Evolutionary conservation across 306 rosid species (phyloP).

Genomic region (Casuarina equisetifolia): DNA sequence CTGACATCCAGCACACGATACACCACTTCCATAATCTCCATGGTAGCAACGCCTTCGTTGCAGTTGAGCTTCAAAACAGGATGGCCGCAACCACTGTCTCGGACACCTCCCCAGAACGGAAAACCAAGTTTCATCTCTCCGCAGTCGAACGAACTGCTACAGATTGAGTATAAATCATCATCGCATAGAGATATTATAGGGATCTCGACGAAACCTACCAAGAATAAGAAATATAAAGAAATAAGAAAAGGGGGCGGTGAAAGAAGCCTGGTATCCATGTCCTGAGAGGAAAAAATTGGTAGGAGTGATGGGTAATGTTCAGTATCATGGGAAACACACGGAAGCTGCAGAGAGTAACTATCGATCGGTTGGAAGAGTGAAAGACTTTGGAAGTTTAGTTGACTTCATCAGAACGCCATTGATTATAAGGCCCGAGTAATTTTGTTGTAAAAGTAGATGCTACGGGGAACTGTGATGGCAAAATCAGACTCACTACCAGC

Average conservation of each 20-base stretch:
- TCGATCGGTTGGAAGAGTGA: not conserved
- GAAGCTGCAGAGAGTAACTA: not conserved
- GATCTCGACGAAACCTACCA: conserved; percentile 10
- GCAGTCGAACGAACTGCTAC: conserved; percentile 26
- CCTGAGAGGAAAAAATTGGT: not conserved
- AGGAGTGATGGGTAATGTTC: not conserved
- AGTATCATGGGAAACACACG: not conserved
- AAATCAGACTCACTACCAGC: not conserved
- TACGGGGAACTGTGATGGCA: not conserved
- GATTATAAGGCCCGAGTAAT: not conserved
- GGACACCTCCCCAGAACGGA: conserved; percentile 48
- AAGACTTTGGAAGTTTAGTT: not conserved
- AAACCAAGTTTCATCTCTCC: conserved; percentile 22
- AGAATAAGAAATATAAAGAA: conserved; percentile 14
- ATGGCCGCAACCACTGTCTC: conserved; percentile 46
- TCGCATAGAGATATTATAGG: conserved; percentile 24
- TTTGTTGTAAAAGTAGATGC: not conserved
- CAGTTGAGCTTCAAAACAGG: conserved; percentile 40
- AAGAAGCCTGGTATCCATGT: conserved; percentile 30
- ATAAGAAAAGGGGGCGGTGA: conserved; percentile 9
- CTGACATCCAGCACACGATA: conserved; percentile 33
- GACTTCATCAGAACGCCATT: not conserved
- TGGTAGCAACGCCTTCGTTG: not conserved
- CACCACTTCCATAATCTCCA: conserved; percentile 31
- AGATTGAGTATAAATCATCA: conserved; percentile 6